Conservation (phyloP, 176 grass and related monocot genomes). For the Areca catechu region DNA sequence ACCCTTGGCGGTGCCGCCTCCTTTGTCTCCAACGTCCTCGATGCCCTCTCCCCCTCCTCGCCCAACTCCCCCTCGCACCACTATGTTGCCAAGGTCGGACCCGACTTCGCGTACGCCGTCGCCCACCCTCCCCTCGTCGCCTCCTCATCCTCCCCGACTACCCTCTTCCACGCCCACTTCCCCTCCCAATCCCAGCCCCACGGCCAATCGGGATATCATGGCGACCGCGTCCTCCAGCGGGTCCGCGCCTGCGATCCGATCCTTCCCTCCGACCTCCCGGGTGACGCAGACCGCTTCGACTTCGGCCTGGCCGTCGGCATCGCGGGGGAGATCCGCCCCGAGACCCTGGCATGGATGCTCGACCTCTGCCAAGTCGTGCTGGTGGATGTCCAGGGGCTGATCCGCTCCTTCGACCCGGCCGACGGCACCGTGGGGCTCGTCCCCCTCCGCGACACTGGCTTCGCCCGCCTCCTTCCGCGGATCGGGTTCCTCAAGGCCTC, state of each 20-base stretch:
- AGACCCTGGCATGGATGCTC: conserved; percentile 68
- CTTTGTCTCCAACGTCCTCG: conserved; percentile 85
- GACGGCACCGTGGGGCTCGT: conserved; percentile 49
- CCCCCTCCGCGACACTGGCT: conserved; percentile 40
- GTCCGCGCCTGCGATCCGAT: conserved; percentile 66
- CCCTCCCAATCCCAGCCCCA: conserved; percentile 6
- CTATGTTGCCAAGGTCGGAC: conserved; percentile 70
- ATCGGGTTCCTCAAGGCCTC: conserved; percentile 82
- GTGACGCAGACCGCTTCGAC: conserved; percentile 31
- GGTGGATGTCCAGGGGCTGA: conserved; percentile 87
- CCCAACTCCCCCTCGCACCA: conserved; percentile 5
- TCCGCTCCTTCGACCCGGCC: conserved; percentile 62
- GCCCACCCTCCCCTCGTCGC: conserved; percentile 21
- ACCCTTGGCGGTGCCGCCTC: conserved; percentile 75
- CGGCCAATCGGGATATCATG: conserved; percentile 30
- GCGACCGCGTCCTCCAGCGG: conserved; percentile 57
- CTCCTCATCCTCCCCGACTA: conserved; percentile 39
- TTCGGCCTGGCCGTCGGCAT: conserved; percentile 75
- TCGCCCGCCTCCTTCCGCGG: conserved; percentile 41
- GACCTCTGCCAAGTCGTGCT: conserved; percentile 62
- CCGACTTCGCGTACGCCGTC: conserved; percentile 58
- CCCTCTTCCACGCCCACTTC: conserved; percentile 83
- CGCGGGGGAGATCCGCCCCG: conserved; percentile 57
- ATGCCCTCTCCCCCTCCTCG: conserved; percentile 41
- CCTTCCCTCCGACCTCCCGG: conserved; percentile 49